Evolutionary conservation across 116 monocot genomes (phyloP), one percentile per base, ranked within the genome.

Genomic region (Iris pallida): DNA sequence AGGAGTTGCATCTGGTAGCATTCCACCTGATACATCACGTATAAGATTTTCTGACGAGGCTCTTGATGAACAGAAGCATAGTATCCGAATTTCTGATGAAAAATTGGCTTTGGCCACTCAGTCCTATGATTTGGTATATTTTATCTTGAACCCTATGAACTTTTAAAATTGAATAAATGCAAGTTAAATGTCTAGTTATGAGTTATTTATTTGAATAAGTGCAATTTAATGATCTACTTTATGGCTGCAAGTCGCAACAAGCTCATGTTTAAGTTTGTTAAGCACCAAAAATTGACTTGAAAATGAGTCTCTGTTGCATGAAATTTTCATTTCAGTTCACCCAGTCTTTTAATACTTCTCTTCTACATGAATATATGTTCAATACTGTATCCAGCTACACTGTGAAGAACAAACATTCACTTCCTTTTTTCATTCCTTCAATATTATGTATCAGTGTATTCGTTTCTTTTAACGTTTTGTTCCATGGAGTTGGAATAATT

Each of bases 41-140:
- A 71, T 90, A 47, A 91, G 73, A 73, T 96, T 92, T 76, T 92
- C 92, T 61, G 86, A 92, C 68, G 96, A 96, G 43, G 92, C 85
- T 16, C 63, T 96, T 68, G 96, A 96, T 57, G 96, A 92, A 53
- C 92, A 92, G 75, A 92, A 80, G 51, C 92, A 96, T 63, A 82
- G 84, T 42, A 63, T 92, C 54, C 82, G 96, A 67, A 89, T 96
- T 72, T 80, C 89, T 62, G 92, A 96, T 78, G 96, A 96, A 75
- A 96, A 96, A 55, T 85, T 96, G 53, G 74, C 88, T 47, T 73
- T 96, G 78, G 96, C 92, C 7, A 75, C 55, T 64, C 92, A 83
- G 66, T 84, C 87, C 20, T 96, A 96, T 79, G 96, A 96, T 65
- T 64, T 96, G 89, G 96, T 95, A 90, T 55, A 47, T 51, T 7